Evolutionary conservation across 129 eudicot species (phyloP), one percentile per base, ranked within the genome.

Genomic region (Glebionis coronaria): DNA sequence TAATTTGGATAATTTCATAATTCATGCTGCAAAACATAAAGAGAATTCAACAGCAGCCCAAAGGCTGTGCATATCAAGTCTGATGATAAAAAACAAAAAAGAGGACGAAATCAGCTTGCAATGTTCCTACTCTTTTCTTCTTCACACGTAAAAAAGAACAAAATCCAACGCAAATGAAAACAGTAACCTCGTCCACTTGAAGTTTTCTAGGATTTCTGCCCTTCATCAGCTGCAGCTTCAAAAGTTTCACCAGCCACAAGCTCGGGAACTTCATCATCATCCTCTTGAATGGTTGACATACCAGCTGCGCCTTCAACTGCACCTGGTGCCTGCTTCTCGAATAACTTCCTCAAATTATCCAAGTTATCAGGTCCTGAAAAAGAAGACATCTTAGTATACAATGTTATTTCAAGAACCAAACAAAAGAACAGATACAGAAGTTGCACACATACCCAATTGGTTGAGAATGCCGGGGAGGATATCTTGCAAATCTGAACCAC

Each of bases 181-280:
- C 42, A 7, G 42, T 35, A 7, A 35, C 42, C 42, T 35, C 42
- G 42, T 35, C 42, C 42, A 35, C 42, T 35, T 35, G 42, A 25
- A 53, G 18, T 15, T 18, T 59, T 60, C 76, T 84, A 84, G 5
- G 91, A 82, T 64, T 87, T 63, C 20, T 85, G 76, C 5, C 67
- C 85, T 82, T 88, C 96, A 72, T 88, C 97, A 1, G 96, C 94
- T 4, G 85, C 89, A 60, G 86, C 90, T 80, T 91, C 96, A 73
- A 91, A 91, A 61, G 96, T 91, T 73, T 91, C 94, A 19, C 96
- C 90, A 16, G 78, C 82, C 23, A 91, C 96, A 68, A 91, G 97
- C 31, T 85, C 97, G 0, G 97, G 97, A 18, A 91, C 97, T 23
- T 91, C 97, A 65, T 88, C 92, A 63, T 91, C 97, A 42, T 90